Conservation (phyloP, 78 protist species). For the Pelomyxa schiedti region DNA sequence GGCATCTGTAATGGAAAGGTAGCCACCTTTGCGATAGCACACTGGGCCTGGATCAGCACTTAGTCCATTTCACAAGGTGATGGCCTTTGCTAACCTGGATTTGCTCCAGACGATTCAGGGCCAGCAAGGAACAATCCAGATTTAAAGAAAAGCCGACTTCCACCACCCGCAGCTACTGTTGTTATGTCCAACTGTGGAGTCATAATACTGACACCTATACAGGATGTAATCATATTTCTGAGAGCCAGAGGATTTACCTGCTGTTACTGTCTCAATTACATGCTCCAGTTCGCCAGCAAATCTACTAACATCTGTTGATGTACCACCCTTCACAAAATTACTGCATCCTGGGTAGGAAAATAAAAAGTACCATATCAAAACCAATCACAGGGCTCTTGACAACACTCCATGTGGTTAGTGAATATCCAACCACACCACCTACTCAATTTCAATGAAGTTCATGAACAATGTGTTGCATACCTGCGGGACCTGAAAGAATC, state of each 20-base stretch:
- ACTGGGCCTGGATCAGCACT: constrained; percentile 84
- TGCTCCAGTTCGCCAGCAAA: constrained; percentile 62
- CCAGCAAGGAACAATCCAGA: constrained; percentile 74
- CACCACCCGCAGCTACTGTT: constrained; percentile 96
- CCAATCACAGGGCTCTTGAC: constrained; percentile 67
- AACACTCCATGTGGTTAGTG: constrained; percentile 42
- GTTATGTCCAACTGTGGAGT: constrained; percentile 86
- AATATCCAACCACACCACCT: constrained; percentile 92
- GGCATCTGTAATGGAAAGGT: constrained; percentile 82
- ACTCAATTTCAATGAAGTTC: constrained; percentile 29
- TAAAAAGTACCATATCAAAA: constrained; percentile 72
- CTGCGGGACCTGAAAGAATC: constrained; percentile 77
- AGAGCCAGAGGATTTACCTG: no score
- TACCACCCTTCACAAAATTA: constrained; percentile 76
- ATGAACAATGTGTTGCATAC: not conserved
- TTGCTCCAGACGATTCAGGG: constrained; percentile 80
- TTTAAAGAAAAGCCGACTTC: constrained; percentile 63
- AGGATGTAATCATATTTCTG: no score
- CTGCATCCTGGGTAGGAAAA: not conserved
- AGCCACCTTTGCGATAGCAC: constrained; percentile 88
- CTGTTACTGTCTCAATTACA: constrained; percentile 71
- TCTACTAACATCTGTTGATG: constrained; percentile 84
- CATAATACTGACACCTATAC: constrained; percentile 61
- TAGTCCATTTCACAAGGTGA: not conserved
- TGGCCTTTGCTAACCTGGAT: not conserved